Base-by-base conservation (phyloP, 2,329 filamentous ascomycete species). In the Hymenotorrendiella dingleyae region DNA sequence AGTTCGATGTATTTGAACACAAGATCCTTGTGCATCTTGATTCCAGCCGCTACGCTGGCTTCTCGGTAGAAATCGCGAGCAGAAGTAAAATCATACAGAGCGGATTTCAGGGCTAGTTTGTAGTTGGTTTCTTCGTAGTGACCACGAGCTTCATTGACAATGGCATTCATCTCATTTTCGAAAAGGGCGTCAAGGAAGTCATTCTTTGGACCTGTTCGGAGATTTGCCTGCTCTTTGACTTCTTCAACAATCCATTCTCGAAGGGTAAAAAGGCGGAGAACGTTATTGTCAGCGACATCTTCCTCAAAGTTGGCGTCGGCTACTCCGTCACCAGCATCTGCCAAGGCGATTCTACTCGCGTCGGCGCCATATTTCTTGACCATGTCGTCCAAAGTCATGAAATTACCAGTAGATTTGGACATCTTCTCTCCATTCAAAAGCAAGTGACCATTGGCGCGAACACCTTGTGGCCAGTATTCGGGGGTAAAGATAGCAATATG, bases 281-380 rank as follows among this genome's bases (percentile, higher is more conserved):
- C 94, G 60, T 82, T 90, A 62, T 83, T 86, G 67, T 97, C 93
- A 29, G 93, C 93, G 28, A 96, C 89, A 42, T 84, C 80, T 69
- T 98, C 93, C 60, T 96, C 93, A 53, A 98, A 94, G 72, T 98
- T 98, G 57, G 91, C 90, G 65, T 98, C 93, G 50, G 88, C 84
- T 49, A 96, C 89, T 51, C 86, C 87, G 60, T 98, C 93, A 56
- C 93, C 93, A 10, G 89, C 89, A 64, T 98, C 93, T 14, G 91
- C 91, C 50, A 98, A 80, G 3, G 90, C 89, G 57, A 97, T 85
- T 62, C 91, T 80, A 32, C 85, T 84, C 10, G 93, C 93, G 63
- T 97, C 93, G 7, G 93, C 91, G 59, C 93, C 93, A 57, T 93
- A 98, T 65, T 98, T 98, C 56, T 82, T 76, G 11, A 91, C 84